Conservation (phyloP, 2,329 filamentous ascomycete genomes). For the Sporothrix schenckii region DNA sequence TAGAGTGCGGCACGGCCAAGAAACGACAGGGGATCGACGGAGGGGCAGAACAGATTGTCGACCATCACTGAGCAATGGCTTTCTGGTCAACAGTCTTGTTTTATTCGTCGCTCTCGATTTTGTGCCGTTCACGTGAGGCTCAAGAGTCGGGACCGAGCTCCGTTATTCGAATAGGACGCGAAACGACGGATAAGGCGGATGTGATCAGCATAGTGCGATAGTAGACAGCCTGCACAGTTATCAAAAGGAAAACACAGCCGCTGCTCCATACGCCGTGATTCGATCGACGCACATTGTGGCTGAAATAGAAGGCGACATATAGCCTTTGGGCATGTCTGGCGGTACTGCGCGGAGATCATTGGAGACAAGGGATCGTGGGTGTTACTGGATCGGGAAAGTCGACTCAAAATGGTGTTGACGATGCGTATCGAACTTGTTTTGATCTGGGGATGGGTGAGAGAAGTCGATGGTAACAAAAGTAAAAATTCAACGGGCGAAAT, state of each 20-base stretch:
- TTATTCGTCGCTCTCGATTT: not conserved
- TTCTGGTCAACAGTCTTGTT: not conserved
- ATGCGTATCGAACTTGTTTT: not conserved
- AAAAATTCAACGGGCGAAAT: no score
- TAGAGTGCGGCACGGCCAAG: constrained; percentile 13
- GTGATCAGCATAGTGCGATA: not conserved
- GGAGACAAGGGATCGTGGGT: not conserved
- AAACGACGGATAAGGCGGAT: constrained; percentile 2
- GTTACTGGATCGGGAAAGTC: no score
- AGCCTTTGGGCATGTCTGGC: not conserved
- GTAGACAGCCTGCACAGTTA: not conserved
- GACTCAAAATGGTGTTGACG: not conserved
- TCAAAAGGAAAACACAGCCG: no score
- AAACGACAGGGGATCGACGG: not conserved
- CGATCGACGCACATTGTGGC: not conserved
- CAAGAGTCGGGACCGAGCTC: not conserved
- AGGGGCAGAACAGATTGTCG: constrained; percentile 10
- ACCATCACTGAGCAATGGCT: not conserved
- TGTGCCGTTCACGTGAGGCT: not conserved
- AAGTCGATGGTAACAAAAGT: not conserved
- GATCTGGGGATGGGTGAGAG: not conserved
- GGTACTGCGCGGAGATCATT: not conserved
- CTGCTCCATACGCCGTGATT: not conserved
- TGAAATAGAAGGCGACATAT: not conserved
- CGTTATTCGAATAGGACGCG: not conserved